Base-by-base conservation (phyloP, 495 filamentous ascomycete genomes). In the Hypoxylon cercidicola region DNA sequence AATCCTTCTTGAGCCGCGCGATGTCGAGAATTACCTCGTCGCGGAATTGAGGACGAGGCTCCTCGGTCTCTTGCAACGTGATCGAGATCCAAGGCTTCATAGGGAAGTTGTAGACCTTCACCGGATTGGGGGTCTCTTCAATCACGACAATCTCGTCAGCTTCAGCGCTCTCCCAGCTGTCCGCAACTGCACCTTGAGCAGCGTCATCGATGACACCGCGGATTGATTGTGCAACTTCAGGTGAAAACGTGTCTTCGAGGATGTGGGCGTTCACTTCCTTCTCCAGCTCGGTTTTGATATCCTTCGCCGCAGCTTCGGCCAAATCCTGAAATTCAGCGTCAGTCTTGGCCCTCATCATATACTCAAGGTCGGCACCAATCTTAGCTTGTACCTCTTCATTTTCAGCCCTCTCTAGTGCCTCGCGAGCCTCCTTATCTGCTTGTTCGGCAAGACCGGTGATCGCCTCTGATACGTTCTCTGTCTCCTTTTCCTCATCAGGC, bases 21-120 rank as follows among this genome's bases (percentile, higher is more conserved):
- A 99, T 93, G 64, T 93, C 89, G 75, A 95, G 88, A 49, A 96
- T 84, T 5, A 85, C 79, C 67, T 93, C 90, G 49, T 89, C 86
- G 16, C 85, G 86, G 72, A 89, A 85, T 11, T 79, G 72, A n/a
- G 81, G 74, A 16, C 82, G 82, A 32, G 76, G 55, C 28, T 77
- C 76, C n/a, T 79, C 76, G 12, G 75, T 73, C 54, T 82, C 79
- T 37, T 78, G 79, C 46, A 82, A 69, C 23, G 69, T 77, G 74
- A 99, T 93, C 18, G 93, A 87, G 47, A 94, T 92, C 82, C 96
- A 99, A 9, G 96, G 94, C 72, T 86, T 89, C 86, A 99, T 91
- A 13, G 93, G 96, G 77, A 99, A 97, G 71, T 96, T 94, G 78
- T 93, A 91, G 43, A 98, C 93, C 68, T 82, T 87, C 20, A 97